Evolutionary conservation across 169 alveolate genomes (phyloP), one percentile per base, ranked within the genome.

Genomic region (Eimeria tenella): DNA sequence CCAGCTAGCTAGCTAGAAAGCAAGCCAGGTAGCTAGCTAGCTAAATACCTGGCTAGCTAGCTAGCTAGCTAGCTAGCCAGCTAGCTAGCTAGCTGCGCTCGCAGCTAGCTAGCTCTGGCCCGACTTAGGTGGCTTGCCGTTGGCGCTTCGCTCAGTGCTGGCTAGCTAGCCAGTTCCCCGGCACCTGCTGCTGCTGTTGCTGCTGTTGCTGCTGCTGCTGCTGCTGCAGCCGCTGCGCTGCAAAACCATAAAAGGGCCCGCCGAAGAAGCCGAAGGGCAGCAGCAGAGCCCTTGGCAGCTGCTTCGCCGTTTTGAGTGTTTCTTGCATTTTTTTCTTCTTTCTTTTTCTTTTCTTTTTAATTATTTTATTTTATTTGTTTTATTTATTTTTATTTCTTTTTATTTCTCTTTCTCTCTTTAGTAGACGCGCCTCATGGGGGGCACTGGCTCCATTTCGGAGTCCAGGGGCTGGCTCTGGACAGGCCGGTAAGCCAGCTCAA

Each of bases 401-500:
- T 71, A 25, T 71, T 10, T 50, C 21, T n/a, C 4, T 71, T 25
- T 50, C 86, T 81, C 70, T 19, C n/a, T 4, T 53, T 73, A 96
- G 58, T 96, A 96, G 77, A 96, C 98, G 15, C 99, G 94, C 94
- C 96, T 98, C 92, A 95, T 96, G 19, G 99, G 99, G 6, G 99
- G 99, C n/a, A 97, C 95, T 68, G 97, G 94, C 62, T 97, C 97
- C 99, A 98, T 98, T 88, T 98, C 99, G 21, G 91, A 83, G 95
- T 98, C 99, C 52, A 98, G 96, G 17, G 99, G 98, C 86, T 97
- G 90, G 60, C 96, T 95, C 74, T 97, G 95, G 55, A 99, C 99
- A 25, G 87, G 94, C 90, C 99, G 97, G 93, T 97, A 98, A n/a
- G 95, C 93, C 71, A 98, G 93, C 56, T 95, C 82, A 86, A 96